Conservation (phyloP, 2,329 filamentous ascomycete genomes). For the Dendrostoma leiphaemia region DNA sequence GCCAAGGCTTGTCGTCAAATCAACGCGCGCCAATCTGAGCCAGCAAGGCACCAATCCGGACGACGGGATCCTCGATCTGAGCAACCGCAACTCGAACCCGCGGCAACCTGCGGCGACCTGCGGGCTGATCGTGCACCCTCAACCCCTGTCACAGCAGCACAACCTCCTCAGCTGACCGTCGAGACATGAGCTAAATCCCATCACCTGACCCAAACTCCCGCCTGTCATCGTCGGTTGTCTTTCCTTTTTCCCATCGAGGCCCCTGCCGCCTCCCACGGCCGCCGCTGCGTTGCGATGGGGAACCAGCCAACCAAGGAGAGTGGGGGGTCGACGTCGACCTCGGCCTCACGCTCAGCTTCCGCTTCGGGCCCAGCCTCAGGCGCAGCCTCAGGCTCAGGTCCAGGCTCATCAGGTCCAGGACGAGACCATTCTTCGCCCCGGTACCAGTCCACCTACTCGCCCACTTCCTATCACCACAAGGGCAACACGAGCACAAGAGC, state of each 20-base stretch:
- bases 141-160: constrained; percentile 1
- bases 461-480: constrained; percentile 32
- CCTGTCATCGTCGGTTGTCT: background rate
- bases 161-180: constrained; percentile 10
- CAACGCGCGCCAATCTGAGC: background rate
- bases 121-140: background rate
- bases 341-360: constrained; percentile 28
- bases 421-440: constrained; percentile 19
- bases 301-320: constrained; percentile 38
- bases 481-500: constrained; percentile 42
- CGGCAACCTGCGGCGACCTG: background rate
- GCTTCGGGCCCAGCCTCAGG: constrained; percentile 24
- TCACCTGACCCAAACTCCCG: constrained; percentile 7
- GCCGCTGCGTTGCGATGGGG: constrained; percentile 36
- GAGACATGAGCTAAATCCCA: constrained; percentile 7
- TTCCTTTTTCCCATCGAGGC: background rate
- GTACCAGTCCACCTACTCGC: constrained; percentile 22
- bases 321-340: constrained; percentile 29
- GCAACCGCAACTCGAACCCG: background rate
- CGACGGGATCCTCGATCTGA: background rate
- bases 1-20: background rate
- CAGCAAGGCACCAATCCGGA: background rate
- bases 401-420: constrained; percentile 1
- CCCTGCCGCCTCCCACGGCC: constrained; percentile 9
- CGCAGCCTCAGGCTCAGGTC: constrained; percentile 27